These are phyloP conservation scores for Eimeria sp. DNA, from an alignment of 169 alveolate species.

Conservation along the genomic window DNA sequence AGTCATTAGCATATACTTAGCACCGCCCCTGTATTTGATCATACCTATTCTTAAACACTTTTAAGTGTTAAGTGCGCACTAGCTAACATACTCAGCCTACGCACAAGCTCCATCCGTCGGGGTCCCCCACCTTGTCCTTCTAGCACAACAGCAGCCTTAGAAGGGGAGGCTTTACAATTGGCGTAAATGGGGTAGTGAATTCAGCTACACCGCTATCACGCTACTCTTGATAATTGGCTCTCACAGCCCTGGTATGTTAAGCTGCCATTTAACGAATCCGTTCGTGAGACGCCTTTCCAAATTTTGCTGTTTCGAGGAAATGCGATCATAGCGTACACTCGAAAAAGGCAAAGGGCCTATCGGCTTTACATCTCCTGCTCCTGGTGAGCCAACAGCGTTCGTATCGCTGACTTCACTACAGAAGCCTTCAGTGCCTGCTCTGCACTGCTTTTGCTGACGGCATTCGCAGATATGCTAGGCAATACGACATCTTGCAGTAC, in stretches of 20 bases:
- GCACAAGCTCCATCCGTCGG: not conserved
- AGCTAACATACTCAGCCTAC: not conserved
- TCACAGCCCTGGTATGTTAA: not conserved
- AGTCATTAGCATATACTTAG: not conserved
- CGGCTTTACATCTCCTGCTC: not conserved
- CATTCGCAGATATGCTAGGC: constrained; percentile 9
- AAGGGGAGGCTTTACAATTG: not conserved
- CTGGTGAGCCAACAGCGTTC: constrained; percentile 12
- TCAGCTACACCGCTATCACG: not conserved
- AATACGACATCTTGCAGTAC: constrained; percentile 37
- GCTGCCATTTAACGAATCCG: not conserved
- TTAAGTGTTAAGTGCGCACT: not conserved
- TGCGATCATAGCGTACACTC: not conserved
- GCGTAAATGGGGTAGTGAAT: not conserved
- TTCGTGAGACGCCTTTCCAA: not conserved
- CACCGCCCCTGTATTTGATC: not conserved
- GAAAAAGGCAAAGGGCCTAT: not conserved
- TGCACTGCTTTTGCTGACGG: constrained; percentile 30
- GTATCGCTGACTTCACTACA: constrained; percentile 58
- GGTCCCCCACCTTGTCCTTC: not conserved
- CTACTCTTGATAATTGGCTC: not conserved
- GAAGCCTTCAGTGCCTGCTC: constrained; percentile 38
- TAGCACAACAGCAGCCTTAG: not conserved
- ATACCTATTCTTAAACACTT: not conserved
- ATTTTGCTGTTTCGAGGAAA: not conserved